Evolutionary conservation across 371 early-diverging fungal species (phyloP).

Genomic region (Apophysomyces elegans): DNA sequence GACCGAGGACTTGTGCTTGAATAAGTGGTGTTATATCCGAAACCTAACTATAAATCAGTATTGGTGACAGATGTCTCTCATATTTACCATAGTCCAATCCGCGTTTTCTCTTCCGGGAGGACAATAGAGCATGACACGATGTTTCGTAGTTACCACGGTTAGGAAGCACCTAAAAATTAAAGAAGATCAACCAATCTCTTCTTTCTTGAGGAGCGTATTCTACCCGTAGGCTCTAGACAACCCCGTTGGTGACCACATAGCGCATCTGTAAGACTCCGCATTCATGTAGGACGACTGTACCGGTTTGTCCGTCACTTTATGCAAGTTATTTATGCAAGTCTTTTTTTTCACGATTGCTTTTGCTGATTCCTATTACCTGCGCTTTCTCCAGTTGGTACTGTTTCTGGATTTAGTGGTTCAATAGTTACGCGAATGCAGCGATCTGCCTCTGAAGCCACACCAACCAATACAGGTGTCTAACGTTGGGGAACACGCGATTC

Average conservation of each 20-base stretch:
- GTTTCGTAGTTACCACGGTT: slow-evolving; percentile 38
- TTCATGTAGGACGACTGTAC: slow-evolving; percentile 23
- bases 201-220: neutral
- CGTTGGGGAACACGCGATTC: neutral
- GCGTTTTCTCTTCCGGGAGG: neutral
- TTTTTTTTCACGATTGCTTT: neutral
- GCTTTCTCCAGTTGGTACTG: slow-evolving; percentile 5
- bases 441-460: slow-evolving; percentile 31
- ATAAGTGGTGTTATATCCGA: slow-evolving; percentile 25
- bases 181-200: neutral
- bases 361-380: slow-evolving; percentile 1
- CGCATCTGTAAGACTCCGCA: slow-evolving; percentile 33
- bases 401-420: neutral
- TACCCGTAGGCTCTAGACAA: slow-evolving; percentile 31
- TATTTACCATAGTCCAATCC: slow-evolving; percentile 31
- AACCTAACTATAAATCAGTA: slow-evolving; percentile 9
- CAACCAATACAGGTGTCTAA: slow-evolving; percentile 37
- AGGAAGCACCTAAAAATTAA: slow-evolving; percentile 29
- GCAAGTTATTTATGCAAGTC: neutral
- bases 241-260: slow-evolving; percentile 36
- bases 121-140: slow-evolving; percentile 30
- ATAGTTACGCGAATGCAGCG: slow-evolving; percentile 21
- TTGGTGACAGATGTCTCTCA: neutral
- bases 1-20: slow-evolving; percentile 9
- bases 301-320: slow-evolving; percentile 13